Evolutionary conservation across 176 grass and related monocot species (phyloP).

Genomic region (Canna indica): DNA sequence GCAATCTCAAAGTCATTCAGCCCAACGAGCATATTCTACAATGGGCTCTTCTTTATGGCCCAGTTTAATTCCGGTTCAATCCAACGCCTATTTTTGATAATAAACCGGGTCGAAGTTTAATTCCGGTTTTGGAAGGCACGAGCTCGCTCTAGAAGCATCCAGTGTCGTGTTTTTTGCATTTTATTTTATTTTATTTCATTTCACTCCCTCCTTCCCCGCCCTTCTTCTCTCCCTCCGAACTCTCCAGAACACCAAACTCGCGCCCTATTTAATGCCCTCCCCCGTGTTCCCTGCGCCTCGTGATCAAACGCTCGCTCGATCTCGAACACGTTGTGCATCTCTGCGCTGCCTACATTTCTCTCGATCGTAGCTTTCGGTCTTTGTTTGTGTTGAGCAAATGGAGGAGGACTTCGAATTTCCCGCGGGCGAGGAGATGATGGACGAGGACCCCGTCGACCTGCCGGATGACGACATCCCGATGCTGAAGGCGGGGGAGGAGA

Average conservation of each 20-base stretch:
- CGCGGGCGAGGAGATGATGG: slow-evolving; percentile 25
- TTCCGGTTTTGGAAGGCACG: no score
- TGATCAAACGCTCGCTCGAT: background rate
- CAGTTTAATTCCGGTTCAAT: no score
- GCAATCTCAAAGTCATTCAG: no score
- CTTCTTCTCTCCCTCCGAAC: background rate
- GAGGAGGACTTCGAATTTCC: slow-evolving; percentile 52
- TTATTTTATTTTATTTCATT: no score
- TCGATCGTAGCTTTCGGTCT: slow-evolving; percentile 5
- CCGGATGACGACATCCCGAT: slow-evolving; percentile 25
- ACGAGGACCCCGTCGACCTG: slow-evolving; percentile 33
- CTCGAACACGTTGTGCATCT: background rate
- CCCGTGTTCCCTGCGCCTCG: background rate
- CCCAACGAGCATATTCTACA: no score
- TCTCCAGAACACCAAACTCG: slow-evolving; percentile 12
- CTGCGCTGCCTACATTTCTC: background rate
- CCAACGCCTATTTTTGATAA: no score
- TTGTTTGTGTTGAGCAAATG: slow-evolving; percentile 16
- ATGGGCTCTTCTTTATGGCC: no score
- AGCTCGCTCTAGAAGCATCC: no score
- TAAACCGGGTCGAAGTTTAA: no score
- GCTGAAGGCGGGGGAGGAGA: slow-evolving; percentile 56
- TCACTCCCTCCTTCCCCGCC: no score
- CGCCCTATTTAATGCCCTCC: background rate
- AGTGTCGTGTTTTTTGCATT: no score